Conservation (phyloP, 1,284 basidiomycete species). For the Apiotrichum mycotoxinovorans region DNA sequence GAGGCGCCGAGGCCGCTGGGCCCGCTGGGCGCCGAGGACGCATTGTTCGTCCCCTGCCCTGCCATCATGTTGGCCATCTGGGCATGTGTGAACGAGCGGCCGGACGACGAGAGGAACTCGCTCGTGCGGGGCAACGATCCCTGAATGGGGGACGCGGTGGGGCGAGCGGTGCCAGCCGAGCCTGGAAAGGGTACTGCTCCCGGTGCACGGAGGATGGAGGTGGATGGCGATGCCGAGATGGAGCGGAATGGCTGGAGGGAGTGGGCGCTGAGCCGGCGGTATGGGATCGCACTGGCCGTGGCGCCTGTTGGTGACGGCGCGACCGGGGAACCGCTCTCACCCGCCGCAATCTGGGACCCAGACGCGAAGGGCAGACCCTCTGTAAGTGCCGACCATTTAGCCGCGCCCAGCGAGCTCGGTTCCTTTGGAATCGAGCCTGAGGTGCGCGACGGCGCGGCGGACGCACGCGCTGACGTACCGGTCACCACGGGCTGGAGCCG, state of each 20-base stretch:
- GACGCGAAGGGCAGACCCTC: constrained; percentile 45
- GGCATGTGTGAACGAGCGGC: constrained; percentile 48
- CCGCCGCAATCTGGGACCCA: background rate
- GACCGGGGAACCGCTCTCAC: constrained; percentile 4
- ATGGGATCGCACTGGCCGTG: constrained; percentile 29
- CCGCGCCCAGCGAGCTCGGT: constrained; percentile 21
- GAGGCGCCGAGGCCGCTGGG: constrained; percentile 23
- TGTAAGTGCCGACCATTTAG: constrained; percentile 37
- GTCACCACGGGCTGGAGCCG: background rate
- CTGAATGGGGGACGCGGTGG: constrained; percentile 9
- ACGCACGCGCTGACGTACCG: background rate
- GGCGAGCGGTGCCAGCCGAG: constrained; percentile 14
- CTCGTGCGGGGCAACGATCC: constrained; percentile 29
- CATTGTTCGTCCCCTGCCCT: constrained; percentile 12
- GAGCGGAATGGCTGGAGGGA: constrained; percentile 42
- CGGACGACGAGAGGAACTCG: constrained; percentile 48
- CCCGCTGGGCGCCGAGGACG: constrained; percentile 18
- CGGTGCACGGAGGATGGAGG: constrained; percentile 31
- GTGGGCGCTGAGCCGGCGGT: constrained; percentile 42
- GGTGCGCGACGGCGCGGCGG: background rate
- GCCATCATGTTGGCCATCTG: constrained; percentile 40
- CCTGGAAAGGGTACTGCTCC: background rate
- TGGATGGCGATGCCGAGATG: constrained; percentile 38
- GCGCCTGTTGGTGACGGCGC: constrained; percentile 9
- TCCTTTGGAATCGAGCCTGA: background rate